These are phyloP conservation scores for Chytriomyces sp. DNA, from an alignment of 192 early-diverging fungal genomes.

Conservation along the genomic window DNA sequence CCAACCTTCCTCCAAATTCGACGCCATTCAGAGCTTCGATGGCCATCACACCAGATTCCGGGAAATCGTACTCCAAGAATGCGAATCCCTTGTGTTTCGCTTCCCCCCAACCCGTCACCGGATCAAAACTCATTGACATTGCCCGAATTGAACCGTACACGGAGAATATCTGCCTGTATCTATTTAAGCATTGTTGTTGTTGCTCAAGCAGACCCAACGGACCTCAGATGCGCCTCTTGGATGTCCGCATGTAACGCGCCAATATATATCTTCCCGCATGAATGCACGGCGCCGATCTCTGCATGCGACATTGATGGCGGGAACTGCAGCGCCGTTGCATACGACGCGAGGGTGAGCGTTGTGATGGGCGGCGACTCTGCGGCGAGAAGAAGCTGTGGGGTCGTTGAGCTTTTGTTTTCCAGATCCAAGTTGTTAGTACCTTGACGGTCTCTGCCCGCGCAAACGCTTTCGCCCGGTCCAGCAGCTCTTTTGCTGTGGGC, in stretches of 20 bases:
- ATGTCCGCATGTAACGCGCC: conserved; percentile 20
- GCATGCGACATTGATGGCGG: conserved; percentile 16
- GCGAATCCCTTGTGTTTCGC: conserved; percentile 89
- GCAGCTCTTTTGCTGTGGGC: conserved; percentile 15
- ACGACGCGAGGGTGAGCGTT: conserved; percentile 26
- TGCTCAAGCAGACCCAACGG: background rate
- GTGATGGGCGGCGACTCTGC: background rate
- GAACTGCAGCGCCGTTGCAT: conserved; percentile 18
- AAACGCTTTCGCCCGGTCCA: conserved; percentile 46
- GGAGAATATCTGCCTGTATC: conserved; percentile 60
- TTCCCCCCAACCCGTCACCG: conserved; percentile 46
- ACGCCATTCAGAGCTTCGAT: conserved; percentile 80
- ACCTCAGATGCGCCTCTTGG: conserved; percentile 27
- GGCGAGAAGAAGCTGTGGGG: conserved; percentile 28
- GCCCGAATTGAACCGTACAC: conserved; percentile 80
- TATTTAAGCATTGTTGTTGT: background rate
- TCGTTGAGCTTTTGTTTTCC: background rate
- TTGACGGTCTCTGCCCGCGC: conserved; percentile 42
- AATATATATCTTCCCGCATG: conserved; percentile 21
- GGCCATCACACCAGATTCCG: conserved; percentile 83
- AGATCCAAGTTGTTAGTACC: conserved; percentile 18
- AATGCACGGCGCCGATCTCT: background rate
- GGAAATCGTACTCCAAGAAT: conserved; percentile 88
- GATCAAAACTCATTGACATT: conserved; percentile 81
- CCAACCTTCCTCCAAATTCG: conserved; percentile 77